These are phyloP conservation scores for Starmerella sp. DNA, from an alignment of 805 yeast genomes.

Conservation along the genomic window DNA sequence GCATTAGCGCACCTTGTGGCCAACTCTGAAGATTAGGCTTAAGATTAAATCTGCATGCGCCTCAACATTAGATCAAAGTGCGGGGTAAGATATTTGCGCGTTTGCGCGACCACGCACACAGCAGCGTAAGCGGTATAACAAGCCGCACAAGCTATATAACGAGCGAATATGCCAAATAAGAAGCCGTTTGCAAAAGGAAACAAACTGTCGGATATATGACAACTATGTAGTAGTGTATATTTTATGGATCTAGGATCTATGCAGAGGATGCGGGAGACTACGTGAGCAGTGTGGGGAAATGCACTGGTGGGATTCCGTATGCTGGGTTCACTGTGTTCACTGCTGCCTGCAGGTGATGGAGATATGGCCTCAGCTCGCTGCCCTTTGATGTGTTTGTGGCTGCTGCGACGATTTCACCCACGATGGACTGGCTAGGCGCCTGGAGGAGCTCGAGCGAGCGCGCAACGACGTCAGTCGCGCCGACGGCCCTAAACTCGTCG, in stretches of 20 bases:
- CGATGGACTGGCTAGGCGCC: neutral
- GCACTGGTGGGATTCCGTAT: constrained; percentile 1
- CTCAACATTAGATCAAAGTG: no score
- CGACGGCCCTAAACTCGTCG: neutral
- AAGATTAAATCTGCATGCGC: no score
- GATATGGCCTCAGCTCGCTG: neutral
- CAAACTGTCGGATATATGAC: no score
- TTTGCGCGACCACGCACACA: no score
- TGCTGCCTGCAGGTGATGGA: neutral
- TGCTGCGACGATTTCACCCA: neutral
- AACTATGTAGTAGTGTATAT: neutral
- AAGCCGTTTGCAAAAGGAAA: no score
- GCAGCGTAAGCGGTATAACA: no score
- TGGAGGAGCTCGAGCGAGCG: neutral
- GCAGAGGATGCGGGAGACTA: neutral
- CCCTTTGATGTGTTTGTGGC: neutral
- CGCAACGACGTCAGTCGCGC: neutral
- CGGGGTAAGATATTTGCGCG: no score
- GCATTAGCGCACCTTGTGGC: no score
- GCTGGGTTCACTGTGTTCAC: constrained; percentile 2
- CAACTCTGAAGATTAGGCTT: no score
- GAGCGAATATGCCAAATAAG: no score
- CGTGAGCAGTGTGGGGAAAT: constrained; percentile 1
- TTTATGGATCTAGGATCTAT: neutral
- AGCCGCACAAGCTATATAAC: no score